Percentiles rank a stretch among this genome's conserved stretches.
Conservation (phyloP, 495 filamentous ascomycete species). For the Xylaria castorea region DNA sequence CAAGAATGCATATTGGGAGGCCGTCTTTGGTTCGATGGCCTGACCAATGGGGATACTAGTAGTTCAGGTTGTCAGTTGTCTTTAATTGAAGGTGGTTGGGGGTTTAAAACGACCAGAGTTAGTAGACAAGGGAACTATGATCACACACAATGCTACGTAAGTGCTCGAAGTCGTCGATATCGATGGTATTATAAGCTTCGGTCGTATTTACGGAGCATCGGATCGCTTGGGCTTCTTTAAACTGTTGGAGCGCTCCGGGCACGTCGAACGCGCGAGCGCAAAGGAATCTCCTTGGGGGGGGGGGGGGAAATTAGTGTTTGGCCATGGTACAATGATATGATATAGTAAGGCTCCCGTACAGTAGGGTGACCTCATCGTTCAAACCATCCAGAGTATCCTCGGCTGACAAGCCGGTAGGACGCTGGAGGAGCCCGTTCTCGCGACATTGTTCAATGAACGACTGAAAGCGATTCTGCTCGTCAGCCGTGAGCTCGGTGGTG, state of each 20-base stretch:
- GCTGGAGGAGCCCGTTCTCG: constrained; percentile 17
- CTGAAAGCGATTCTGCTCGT: constrained; percentile 15
- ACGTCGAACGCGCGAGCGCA: constrained; percentile 21
- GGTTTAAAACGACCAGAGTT: neutral
- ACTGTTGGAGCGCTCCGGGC: constrained; percentile 4
- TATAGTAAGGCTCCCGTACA: constrained; percentile 6
- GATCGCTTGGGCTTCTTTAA: constrained; percentile 22
- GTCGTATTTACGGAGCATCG: constrained; percentile 1
- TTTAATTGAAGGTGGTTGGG: neutral
- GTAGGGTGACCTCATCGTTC: constrained; percentile 11
- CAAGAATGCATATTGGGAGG: constrained; percentile 18
- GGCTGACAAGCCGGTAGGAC: constrained; percentile 6
- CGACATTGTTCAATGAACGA: constrained; percentile 9
- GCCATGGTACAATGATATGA: neutral
- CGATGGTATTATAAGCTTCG: constrained; percentile 15
- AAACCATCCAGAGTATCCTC: constrained; percentile 18
- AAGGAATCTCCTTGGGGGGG: constrained; percentile 6
- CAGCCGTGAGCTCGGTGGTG: constrained; percentile 15
- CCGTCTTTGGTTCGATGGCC: constrained; percentile 19
- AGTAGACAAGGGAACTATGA: neutral
- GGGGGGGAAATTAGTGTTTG: neutral
- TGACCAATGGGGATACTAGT: constrained; percentile 24
- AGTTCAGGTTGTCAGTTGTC: neutral
- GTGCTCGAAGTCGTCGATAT: constrained; percentile 23
- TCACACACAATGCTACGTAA: constrained; percentile 13